Evolutionary conservation across 805 yeast genomes (phyloP).

Genomic region (Candida piceae): DNA sequence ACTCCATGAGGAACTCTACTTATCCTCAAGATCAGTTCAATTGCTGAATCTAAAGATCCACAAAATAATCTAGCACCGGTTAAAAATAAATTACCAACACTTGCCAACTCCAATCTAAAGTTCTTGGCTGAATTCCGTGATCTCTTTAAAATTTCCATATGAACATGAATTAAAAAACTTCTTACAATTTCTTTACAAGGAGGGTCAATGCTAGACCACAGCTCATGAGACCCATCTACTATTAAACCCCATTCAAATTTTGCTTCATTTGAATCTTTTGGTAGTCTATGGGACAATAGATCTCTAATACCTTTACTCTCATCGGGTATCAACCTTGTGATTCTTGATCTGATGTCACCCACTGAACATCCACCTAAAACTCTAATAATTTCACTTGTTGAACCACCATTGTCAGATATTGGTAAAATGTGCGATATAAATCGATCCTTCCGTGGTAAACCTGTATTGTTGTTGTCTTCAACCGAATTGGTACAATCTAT

Average conservation of each 20-base stretch:
- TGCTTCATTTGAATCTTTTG: slow-evolving; percentile 46
- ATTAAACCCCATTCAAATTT: slow-evolving; percentile 68
- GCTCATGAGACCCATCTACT: slow-evolving; percentile 69
- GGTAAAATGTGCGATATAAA: slow-evolving; percentile 67
- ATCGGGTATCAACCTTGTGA: slow-evolving; percentile 66
- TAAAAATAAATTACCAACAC: slow-evolving; percentile 77
- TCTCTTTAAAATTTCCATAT: slow-evolving; percentile 69
- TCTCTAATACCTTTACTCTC: slow-evolving; percentile 33
- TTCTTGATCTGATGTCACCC: slow-evolving; percentile 83
- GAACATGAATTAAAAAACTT: slow-evolving; percentile 73
- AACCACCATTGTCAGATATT: slow-evolving; percentile 90
- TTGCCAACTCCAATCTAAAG: slow-evolving; percentile 73
- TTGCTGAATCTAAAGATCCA: slow-evolving; percentile 80
- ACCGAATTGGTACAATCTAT: neutral
- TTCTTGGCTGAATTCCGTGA: slow-evolving; percentile 49
- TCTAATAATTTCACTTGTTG: slow-evolving; percentile 81
- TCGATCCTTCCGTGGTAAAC: slow-evolving; percentile 8
- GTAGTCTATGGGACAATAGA: slow-evolving; percentile 46
- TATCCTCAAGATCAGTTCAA: slow-evolving; percentile 66
- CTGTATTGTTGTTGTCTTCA: too few relatives aligned
- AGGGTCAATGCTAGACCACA: slow-evolving; percentile 60
- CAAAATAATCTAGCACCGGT: slow-evolving; percentile 78
- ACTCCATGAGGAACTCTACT: slow-evolving; percentile 49
- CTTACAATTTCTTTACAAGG: slow-evolving; percentile 68
- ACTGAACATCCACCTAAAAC: slow-evolving; percentile 94